A percentile compares a stretch with the other conserved stretches of the same genome.
Conservation (phyloP, 2,329 filamentous ascomycete species). For the Juglanconis sp. region DNA sequence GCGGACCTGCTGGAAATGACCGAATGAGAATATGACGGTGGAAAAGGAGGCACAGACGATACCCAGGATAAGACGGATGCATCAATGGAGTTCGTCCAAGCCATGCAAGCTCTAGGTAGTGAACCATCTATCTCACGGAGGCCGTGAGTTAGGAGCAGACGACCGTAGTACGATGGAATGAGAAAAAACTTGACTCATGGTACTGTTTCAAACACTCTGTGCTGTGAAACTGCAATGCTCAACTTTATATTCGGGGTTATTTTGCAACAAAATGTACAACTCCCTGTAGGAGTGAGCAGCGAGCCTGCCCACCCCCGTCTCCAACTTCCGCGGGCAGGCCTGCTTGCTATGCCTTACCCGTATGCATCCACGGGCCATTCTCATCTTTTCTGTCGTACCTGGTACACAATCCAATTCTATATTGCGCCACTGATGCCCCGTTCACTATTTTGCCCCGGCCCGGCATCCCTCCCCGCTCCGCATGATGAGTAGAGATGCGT, state of each 20-base stretch:
- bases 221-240: background rate
- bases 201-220: too few species aligned
- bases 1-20: background rate
- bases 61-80: background rate
- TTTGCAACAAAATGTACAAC: constrained; percentile 13
- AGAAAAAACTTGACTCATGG: too few species aligned
- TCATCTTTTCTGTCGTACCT: background rate
- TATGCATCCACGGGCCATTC: background rate
- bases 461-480: background rate
- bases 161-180: too few species aligned
- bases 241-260: constrained; percentile 6
- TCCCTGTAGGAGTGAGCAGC: constrained; percentile 14
- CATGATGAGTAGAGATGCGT: background rate
- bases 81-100: background rate
- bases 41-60: background rate
- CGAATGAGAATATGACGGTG: background rate
- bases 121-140: too few species aligned
- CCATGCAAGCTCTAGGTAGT: too few species aligned
- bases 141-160: too few species aligned
- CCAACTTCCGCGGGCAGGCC: background rate
- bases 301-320: background rate
- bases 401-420: constrained; percentile 11
- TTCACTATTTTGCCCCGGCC: background rate
- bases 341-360: background rate
- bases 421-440: constrained; percentile 10